phyloP scores from a whole-genome alignment of 257 asterid genomes.

The Nicotiana noctiflora region DNA sequence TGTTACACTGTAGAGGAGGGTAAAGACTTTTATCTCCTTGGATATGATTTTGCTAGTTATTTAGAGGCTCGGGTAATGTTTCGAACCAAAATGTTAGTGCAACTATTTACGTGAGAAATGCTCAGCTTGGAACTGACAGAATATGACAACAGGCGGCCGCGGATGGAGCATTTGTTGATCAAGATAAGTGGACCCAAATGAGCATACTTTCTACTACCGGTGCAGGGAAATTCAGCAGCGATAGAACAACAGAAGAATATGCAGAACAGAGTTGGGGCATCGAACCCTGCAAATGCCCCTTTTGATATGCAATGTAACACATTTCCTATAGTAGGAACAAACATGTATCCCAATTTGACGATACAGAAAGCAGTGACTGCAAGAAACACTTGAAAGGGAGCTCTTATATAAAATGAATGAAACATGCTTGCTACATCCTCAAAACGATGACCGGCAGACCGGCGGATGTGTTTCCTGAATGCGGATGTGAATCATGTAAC shows the following conservation, averaged over 20 bases:
- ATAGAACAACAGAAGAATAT: conserved; percentile 41
- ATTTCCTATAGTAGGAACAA: background rate
- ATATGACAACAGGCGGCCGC: conserved; percentile 32
- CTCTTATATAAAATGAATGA: background rate
- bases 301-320: conserved; percentile 6
- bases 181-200: conserved; percentile 39
- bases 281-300: conserved; percentile 46
- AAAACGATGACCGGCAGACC: background rate
- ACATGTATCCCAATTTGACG: background rate
- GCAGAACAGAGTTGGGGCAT: conserved; percentile 43
- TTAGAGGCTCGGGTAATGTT: conserved; percentile 47
- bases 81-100: background rate
- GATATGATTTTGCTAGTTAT: conserved; percentile 42
- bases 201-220: conserved; percentile 43
- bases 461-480: background rate
- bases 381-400: background rate
- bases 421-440: background rate
- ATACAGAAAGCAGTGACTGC: background rate
- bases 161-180: conserved; percentile 32
- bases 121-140: conserved; percentile 10
- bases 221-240: conserved; percentile 49
- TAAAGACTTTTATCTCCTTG: conserved; percentile 37
- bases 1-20: conserved; percentile 38
- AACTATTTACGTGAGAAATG: background rate
- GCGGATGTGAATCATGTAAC: background rate